Conservation (phyloP, 345 rosid genomes). For the Salix dunnii region DNA sequence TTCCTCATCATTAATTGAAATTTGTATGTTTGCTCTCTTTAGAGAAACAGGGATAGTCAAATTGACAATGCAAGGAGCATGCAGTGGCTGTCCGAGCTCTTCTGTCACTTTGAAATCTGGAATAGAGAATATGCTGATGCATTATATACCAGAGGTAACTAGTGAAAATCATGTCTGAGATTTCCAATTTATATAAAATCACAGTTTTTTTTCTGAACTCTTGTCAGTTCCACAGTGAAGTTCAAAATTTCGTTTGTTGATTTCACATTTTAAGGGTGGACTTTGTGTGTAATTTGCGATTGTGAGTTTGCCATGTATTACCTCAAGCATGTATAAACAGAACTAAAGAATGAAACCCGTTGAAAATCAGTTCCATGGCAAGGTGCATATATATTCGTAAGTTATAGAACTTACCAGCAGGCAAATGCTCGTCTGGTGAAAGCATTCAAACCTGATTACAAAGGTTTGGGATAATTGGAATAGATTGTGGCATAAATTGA, state of each 20-base stretch:
- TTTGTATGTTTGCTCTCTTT: slow-evolving; percentile 17
- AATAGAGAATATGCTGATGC: slow-evolving; percentile 98
- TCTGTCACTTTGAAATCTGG: slow-evolving; percentile 97
- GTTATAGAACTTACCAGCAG: background rate
- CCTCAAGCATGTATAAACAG: background rate
- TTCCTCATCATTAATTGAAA: slow-evolving; percentile 5
- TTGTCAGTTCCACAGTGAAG: background rate
- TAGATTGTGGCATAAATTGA: background rate
- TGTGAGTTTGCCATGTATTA: background rate
- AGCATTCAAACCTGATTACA: background rate
- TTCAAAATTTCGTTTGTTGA: background rate
- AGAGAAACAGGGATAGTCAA: slow-evolving; percentile 90
- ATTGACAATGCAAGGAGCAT: slow-evolving; percentile 96
- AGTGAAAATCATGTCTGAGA: background rate
- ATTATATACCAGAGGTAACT: slow-evolving; percentile 90
- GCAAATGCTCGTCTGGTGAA: background rate
- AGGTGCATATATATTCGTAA: background rate
- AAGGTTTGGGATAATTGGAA: background rate
- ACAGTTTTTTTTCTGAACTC: background rate
- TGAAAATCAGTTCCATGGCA: background rate
- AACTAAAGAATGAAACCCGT: background rate
- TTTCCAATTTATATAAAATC: background rate
- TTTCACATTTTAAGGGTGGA: background rate
- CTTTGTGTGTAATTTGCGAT: background rate
- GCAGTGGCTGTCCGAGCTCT: slow-evolving; percentile 99